These are phyloP conservation scores for Coelastrella sp. DNA, from an alignment of 139 green algal species.

Conservation along the genomic window DNA sequence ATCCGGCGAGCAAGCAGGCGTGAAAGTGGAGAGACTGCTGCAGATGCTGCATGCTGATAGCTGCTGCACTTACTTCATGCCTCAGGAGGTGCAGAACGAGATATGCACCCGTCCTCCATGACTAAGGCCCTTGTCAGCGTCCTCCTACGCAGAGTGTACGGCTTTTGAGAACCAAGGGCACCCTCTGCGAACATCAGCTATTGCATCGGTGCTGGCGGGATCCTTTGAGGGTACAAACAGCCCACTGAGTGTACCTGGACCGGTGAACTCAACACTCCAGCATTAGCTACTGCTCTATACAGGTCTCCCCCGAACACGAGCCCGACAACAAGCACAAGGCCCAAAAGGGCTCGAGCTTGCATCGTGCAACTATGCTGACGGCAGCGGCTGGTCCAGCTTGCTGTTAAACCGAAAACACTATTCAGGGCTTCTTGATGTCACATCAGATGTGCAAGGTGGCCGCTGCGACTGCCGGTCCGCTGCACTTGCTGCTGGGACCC, in stretches of 20 bases:
- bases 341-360: slow-evolving; percentile 2
- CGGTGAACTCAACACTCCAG: neutral
- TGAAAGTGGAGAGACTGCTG: neutral
- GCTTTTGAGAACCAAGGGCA: too few relatives aligned
- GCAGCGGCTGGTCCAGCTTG: too few relatives aligned
- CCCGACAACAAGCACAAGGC: slow-evolving; percentile 6
- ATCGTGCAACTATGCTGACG: neutral
- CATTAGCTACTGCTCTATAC: neutral
- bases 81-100: slow-evolving; percentile 78
- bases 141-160: neutral
- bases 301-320: neutral
- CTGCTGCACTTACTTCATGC: slow-evolving; percentile 59
- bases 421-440: neutral
- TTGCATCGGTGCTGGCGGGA: too few relatives aligned
- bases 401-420: too few relatives aligned
- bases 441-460: too few relatives aligned
- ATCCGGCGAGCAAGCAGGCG: neutral
- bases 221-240: too few relatives aligned
- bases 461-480: too few relatives aligned
- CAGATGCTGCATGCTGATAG: neutral
- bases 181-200: too few relatives aligned
- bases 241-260: too few relatives aligned
- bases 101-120: slow-evolving; percentile 63
- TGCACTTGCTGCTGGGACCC: too few relatives aligned
- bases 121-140: slow-evolving; percentile 42